phyloP scores from a whole-genome alignment of 2,329 filamentous ascomycete genomes.

The Bipolaris victoriae region DNA sequence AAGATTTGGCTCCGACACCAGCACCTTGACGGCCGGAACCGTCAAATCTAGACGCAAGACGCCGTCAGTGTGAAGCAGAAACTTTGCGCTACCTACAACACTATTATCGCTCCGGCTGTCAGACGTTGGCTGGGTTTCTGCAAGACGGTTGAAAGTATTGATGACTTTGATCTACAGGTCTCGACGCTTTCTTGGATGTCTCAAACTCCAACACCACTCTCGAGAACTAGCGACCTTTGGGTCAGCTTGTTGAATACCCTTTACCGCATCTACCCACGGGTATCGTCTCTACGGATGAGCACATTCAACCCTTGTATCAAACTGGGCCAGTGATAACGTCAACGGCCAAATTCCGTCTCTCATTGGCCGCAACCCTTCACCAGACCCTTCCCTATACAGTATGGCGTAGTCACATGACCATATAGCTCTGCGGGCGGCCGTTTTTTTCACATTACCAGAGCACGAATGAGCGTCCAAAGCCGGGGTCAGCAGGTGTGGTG shows the following conservation, averaged over 20 bases:
- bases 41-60: conserved; percentile 4
- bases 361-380: conserved; percentile 34
- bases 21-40: not conserved
- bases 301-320: conserved; percentile 34
- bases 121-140: not conserved
- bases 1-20: conserved; percentile 11
- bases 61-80: not conserved
- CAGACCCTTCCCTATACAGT: conserved; percentile 23
- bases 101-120: not conserved
- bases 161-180: not conserved
- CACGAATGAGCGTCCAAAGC: conserved; percentile 41
- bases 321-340: conserved; percentile 30
- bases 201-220: not conserved
- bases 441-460: conserved; percentile 31
- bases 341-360: conserved; percentile 14
- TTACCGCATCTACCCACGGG: conserved; percentile 1
- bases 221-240: not conserved
- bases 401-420: conserved; percentile 40
- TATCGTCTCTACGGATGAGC: conserved; percentile 5
- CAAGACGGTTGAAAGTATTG: not conserved
- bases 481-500: conserved; percentile 34
- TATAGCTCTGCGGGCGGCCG: conserved; percentile 34
- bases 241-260: conserved; percentile 3
- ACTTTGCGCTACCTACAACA: conserved; percentile 2
- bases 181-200: not conserved